Percentiles rank a stretch among this genome's conserved stretches.
Conservation (phyloP, 495 filamentous ascomycete species). For the Astrothelium macrocarpum region DNA sequence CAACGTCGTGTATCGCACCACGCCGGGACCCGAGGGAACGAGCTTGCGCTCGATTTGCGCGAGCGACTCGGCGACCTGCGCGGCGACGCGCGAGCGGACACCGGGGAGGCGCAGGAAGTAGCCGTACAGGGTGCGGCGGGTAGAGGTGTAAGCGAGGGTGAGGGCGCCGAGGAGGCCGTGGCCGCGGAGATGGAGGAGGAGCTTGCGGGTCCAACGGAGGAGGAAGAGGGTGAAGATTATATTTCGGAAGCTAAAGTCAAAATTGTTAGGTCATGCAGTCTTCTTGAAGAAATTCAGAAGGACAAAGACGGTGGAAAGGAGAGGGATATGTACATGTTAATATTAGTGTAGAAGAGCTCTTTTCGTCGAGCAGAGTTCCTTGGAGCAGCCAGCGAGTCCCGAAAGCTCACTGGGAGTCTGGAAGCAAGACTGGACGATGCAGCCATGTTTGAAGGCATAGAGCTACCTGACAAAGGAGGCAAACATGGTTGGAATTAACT, state of each 20-base stretch:
- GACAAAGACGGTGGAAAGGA: neutral
- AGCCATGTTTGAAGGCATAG: neutral
- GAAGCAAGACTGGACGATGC: neutral
- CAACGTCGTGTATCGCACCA: constrained; percentile 63
- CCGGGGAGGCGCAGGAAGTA: constrained; percentile 78
- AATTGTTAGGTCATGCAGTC: neutral
- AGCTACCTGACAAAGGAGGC: neutral
- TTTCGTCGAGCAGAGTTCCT: neutral
- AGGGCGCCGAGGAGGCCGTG: constrained; percentile 77
- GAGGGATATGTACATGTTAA: neutral
- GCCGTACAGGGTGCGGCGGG: constrained; percentile 67
- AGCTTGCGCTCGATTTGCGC: constrained; percentile 72
- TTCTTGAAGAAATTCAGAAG: neutral
- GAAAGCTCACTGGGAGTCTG: neutral
- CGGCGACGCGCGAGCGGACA: constrained; percentile 69
- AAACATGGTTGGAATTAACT: neutral
- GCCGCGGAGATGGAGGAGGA: constrained; percentile 73
- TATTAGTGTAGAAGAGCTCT: neutral
- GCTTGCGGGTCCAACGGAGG: constrained; percentile 73
- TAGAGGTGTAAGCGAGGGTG: constrained; percentile 56
- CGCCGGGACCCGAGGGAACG: constrained; percentile 58
- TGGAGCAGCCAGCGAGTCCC: neutral
- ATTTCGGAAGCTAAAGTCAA: constrained; percentile 49
- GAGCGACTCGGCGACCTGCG: constrained; percentile 66
- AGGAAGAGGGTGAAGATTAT: constrained; percentile 85